Percentiles rank a stretch among this genome's conserved stretches.
These are phyloP conservation scores for Clonostachys solani DNA, from an alignment of 2,329 filamentous ascomycete genomes.

Conservation along the genomic window DNA sequence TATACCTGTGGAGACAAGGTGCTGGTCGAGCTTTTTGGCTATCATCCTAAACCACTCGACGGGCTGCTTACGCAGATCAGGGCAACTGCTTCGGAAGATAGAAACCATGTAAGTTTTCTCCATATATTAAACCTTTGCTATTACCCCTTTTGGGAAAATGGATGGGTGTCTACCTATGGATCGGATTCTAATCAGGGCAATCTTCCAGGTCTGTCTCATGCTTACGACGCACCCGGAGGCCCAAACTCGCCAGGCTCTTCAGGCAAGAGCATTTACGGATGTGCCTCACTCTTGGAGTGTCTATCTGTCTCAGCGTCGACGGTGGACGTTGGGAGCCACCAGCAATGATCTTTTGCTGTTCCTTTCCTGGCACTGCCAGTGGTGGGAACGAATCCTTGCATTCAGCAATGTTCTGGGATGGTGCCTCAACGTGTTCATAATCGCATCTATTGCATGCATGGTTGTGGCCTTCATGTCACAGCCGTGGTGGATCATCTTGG, in stretches of 20 bases:
- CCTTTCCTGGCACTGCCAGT: constrained; percentile 11
- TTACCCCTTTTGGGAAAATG: background rate
- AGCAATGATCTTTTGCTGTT: constrained; percentile 14
- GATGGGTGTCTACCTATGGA: background rate
- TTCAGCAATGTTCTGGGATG: constrained; percentile 15
- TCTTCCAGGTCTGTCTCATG: constrained; percentile 10
- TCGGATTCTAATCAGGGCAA: background rate
- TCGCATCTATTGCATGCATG: constrained; percentile 17
- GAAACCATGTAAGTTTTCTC: constrained; percentile 9
- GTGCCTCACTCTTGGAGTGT: constrained; percentile 31
- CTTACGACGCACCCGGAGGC: constrained; percentile 22
- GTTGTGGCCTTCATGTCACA: constrained; percentile 17
- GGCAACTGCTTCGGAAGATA: constrained; percentile 15
- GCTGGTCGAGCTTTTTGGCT: constrained; percentile 13
- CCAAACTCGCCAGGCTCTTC: constrained; percentile 30
- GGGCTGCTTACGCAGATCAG: constrained; percentile 15
- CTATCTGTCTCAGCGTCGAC: constrained; percentile 23
- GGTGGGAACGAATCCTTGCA: constrained; percentile 14
- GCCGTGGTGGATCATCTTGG: constrained; percentile 15
- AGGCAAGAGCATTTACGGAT: constrained; percentile 32
- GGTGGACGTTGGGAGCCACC: constrained; percentile 17
- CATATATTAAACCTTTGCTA: too few relatives aligned
- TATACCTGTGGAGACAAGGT: constrained; percentile 13
- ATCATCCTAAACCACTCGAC: constrained; percentile 11
- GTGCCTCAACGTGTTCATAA: constrained; percentile 16